A percentile compares a stretch with the other conserved stretches of the same genome.
phyloP scores from a whole-genome alignment of 768 basidiomycete species.

The Kwoniella heveanensis region DNA sequence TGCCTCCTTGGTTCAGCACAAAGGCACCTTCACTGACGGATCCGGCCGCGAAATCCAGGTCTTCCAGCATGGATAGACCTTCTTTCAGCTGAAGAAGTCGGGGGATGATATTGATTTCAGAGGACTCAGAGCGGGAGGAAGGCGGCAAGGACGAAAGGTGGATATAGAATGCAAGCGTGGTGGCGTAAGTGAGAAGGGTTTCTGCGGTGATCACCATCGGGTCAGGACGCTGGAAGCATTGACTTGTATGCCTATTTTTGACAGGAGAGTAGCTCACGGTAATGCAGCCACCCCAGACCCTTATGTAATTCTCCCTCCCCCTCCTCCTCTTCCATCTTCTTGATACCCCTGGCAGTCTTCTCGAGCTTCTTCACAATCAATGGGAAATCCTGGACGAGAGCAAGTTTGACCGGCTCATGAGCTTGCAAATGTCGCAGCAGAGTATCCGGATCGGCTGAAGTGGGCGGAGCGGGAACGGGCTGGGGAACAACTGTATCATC shows the following conservation, averaged over 20 bases:
- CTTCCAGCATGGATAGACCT: conserved; percentile 76
- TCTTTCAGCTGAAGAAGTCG: conserved; percentile 83
- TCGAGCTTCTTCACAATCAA: conserved; percentile 48
- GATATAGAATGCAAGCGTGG: conserved; percentile 88
- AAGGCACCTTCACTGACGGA: conserved; percentile 47
- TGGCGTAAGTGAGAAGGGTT: conserved; percentile 83
- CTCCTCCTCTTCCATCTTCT: conserved; percentile 46
- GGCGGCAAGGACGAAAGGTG: conserved; percentile 72
- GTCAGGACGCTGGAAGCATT: not conserved
- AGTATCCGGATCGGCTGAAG: conserved; percentile 32
- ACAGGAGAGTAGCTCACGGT: conserved; percentile 69
- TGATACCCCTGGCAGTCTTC: conserved; percentile 52
- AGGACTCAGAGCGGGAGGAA: conserved; percentile 62
- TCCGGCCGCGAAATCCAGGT: conserved; percentile 68
- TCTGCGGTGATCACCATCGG: conserved; percentile 61
- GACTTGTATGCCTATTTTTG: not conserved
- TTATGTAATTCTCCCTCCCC: conserved; percentile 46
- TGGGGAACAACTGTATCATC: conserved; percentile 10
- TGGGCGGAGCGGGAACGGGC: conserved; percentile 33
- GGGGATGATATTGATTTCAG: conserved; percentile 67
- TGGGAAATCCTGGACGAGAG: conserved; percentile 53
- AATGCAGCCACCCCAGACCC: conserved; percentile 63
- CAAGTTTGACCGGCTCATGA: conserved; percentile 54
- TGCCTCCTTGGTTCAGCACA: conserved; percentile 40
- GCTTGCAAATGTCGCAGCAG: conserved; percentile 45